Percentiles rank a stretch among this genome's conserved stretches.
Conservation (phyloP, 331 rosid species). For the Quercus phellos region DNA sequence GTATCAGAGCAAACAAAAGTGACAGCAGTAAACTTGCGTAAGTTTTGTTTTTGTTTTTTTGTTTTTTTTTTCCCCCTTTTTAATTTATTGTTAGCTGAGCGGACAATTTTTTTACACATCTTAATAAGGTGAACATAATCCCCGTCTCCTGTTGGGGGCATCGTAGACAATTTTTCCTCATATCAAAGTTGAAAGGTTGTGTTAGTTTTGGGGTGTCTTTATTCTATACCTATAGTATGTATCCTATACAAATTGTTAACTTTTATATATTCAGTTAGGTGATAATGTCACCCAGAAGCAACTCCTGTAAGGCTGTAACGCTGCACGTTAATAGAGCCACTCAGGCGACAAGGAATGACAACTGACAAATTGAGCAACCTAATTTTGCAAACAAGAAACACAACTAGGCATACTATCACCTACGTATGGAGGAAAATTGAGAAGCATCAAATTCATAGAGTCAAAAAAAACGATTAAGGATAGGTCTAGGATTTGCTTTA, state of each 20-base stretch:
- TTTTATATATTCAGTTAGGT: neutral
- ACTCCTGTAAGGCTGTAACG: neutral
- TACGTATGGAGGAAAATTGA: too few species aligned
- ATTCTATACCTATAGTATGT: neutral
- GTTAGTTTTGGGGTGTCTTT: conserved; percentile 1
- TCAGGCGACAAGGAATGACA: neutral
- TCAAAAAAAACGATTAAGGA: too few species aligned
- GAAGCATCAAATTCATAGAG: too few species aligned
- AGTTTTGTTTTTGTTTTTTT: conserved; percentile 43
- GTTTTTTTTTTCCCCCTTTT: conserved; percentile 2
- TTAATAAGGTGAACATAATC: conserved; percentile 47
- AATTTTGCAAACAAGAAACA: neutral
- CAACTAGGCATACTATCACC: too few species aligned
- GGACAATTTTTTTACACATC: conserved; percentile 42
- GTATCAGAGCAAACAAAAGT: conserved; percentile 32
- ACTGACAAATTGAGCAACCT: neutral
- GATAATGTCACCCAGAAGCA: neutral
- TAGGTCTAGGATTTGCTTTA: too few species aligned
- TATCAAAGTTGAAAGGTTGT: neutral
- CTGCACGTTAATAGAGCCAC: neutral
- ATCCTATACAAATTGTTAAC: neutral
- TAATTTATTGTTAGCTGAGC: conserved; percentile 38
- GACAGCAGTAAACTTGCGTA: conserved; percentile 37
- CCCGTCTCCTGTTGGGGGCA: conserved; percentile 22
- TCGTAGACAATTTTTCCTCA: conserved; percentile 25